phyloP scores from a whole-genome alignment of 2,329 filamentous ascomycete genomes.

The Pestalotiopsis sp. region DNA sequence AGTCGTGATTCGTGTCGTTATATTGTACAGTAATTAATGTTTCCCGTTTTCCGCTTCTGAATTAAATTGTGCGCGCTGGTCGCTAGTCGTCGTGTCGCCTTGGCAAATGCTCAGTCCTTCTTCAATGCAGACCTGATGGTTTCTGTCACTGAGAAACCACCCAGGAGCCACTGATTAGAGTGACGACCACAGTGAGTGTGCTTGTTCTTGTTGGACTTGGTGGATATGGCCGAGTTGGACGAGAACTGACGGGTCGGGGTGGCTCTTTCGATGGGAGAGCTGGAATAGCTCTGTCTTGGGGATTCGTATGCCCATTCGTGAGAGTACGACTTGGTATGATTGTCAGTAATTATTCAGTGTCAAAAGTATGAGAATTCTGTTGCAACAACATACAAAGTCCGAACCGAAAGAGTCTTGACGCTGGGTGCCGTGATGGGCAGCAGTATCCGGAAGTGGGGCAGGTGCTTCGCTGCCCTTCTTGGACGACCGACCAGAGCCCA shows the following conservation, averaged over 20 bases:
- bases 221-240: conserved; percentile 28
- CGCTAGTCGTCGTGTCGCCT: background rate
- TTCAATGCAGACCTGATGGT: conserved; percentile 37
- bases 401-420: conserved; percentile 29
- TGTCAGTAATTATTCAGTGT: background rate
- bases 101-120: conserved; percentile 20
- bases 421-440: conserved; percentile 18
- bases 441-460: conserved; percentile 17
- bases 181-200: conserved; percentile 59
- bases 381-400: conserved; percentile 10
- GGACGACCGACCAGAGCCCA: conserved; percentile 23
- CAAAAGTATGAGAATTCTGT: background rate
- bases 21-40: background rate
- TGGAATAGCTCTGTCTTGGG: background rate
- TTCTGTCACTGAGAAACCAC: conserved; percentile 48
- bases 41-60: background rate
- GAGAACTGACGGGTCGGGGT: conserved; percentile 18
- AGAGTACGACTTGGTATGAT: conserved; percentile 2
- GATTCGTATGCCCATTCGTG: conserved; percentile 1
- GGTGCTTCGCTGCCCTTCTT: conserved; percentile 15
- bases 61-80: background rate
- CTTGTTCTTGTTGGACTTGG: conserved; percentile 47
- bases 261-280: background rate
- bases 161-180: conserved; percentile 55
- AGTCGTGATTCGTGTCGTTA: background rate